phyloP scores from a whole-genome alignment of 805 yeast genomes.

The Starmerella asiatica region DNA sequence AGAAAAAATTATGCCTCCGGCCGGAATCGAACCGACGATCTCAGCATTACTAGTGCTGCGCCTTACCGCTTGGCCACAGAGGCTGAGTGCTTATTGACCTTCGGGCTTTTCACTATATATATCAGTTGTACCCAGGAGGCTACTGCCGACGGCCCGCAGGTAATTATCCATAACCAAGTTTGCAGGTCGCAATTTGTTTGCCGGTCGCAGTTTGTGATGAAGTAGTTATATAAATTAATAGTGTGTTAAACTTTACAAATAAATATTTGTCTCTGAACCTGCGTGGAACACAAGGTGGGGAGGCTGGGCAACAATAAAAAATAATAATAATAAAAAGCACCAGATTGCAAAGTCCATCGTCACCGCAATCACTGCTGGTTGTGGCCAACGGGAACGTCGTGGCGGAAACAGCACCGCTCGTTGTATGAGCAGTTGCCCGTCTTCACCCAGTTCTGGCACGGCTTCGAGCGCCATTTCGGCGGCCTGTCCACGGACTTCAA shows the following conservation, averaged over 20 bases:
- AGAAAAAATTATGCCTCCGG: constrained; percentile 37
- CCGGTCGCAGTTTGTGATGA: no score
- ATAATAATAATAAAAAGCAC: constrained; percentile 3
- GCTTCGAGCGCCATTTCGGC: constrained; percentile 79
- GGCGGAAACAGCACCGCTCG: constrained; percentile 83
- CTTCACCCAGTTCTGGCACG: constrained; percentile 78
- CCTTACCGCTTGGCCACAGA: constrained; percentile 65
- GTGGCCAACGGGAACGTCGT: constrained; percentile 28
- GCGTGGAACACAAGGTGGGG: neutral
- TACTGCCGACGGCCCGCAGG: no score
- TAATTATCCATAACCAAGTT: no score
- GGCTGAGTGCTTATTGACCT: constrained; percentile 30
- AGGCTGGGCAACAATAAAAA: constrained; percentile 1
- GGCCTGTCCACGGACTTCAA: constrained; percentile 59
- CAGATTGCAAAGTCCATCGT: neutral
- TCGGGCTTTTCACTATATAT: neutral
- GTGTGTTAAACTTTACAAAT: constrained; percentile 7
- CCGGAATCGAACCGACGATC: constrained; percentile 72
- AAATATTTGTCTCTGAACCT: neutral
- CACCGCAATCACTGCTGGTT: neutral
- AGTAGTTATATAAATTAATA: constrained; percentile 1
- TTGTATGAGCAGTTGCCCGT: constrained; percentile 79
- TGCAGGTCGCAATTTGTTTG: no score
- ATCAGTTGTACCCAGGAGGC: neutral
- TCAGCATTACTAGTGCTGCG: constrained; percentile 82